These are phyloP conservation scores for Botryotinia globosa DNA, from an alignment of 2,329 filamentous ascomycete species.

Conservation along the genomic window DNA sequence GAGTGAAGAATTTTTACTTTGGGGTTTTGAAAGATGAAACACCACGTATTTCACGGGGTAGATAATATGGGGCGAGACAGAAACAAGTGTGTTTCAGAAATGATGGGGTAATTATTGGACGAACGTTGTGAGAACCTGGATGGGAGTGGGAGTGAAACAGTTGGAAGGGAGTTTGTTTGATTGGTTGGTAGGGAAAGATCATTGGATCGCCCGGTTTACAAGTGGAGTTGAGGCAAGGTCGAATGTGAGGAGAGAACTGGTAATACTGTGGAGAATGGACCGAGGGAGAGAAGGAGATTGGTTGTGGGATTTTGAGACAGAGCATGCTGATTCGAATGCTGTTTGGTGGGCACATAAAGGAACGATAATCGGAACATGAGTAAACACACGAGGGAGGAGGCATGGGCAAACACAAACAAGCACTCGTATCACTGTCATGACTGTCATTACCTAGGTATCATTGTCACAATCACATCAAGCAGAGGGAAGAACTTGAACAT, in stretches of 20 bases:
- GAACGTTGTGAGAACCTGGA: not conserved
- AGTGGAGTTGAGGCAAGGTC: not conserved
- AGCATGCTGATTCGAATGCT: not conserved
- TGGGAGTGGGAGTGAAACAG: not conserved
- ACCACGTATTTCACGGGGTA: slow-evolving; percentile 16
- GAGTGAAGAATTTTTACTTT: not conserved
- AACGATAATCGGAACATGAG: not conserved
- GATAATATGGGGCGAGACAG: not conserved
- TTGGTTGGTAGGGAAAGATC: not conserved
- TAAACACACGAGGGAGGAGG: not conserved
- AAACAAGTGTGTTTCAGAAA: slow-evolving; percentile 6
- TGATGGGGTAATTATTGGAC: slow-evolving; percentile 1
- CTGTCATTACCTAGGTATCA: not conserved
- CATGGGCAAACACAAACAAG: slow-evolving; percentile 12
- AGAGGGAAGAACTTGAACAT: not conserved
- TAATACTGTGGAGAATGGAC: not conserved
- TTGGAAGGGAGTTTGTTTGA: not conserved
- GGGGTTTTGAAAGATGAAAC: slow-evolving; percentile 4
- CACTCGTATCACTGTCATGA: slow-evolving; percentile 8
- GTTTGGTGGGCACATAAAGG: not conserved
- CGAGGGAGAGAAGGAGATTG: slow-evolving; percentile 1
- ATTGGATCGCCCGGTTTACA: not conserved
- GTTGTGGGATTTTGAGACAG: not conserved
- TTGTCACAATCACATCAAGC: not conserved
- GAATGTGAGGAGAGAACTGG: not conserved